Evolutionary conservation across 2,329 filamentous ascomycete species (phyloP).

Genomic region (Sporothrix humicola): DNA sequence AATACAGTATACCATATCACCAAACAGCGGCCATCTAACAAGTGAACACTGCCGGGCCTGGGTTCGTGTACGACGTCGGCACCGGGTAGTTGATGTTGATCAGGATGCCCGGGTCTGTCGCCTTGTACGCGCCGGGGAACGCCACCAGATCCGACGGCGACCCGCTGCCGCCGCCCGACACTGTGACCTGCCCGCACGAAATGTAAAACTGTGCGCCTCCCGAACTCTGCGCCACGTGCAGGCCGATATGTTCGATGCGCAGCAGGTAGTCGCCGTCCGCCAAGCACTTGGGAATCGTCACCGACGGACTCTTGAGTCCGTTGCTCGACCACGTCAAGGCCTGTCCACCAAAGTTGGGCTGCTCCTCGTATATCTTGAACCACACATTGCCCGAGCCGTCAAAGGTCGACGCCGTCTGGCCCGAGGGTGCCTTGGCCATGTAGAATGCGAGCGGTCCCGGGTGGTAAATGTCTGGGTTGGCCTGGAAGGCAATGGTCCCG

Average conservation of each 20-base stretch:
- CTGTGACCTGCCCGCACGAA: conserved; percentile 42
- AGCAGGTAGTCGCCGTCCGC: conserved; percentile 44
- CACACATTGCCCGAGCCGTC: conserved; percentile 46
- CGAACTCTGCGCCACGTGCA: conserved; percentile 41
- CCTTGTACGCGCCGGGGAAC: conserved; percentile 40
- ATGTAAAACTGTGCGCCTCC: conserved; percentile 44
- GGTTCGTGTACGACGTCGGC: conserved; percentile 40
- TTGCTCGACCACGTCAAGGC: conserved; percentile 37
- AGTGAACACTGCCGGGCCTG: conserved; percentile 35
- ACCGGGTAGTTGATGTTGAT: conserved; percentile 42
- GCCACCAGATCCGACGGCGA: conserved; percentile 35
- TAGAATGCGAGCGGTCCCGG: conserved; percentile 49
- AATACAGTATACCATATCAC: neutral
- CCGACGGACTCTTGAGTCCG: conserved; percentile 37
- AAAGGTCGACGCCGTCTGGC: conserved; percentile 44
- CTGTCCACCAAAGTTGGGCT: conserved; percentile 40
- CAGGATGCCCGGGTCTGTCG: conserved; percentile 39
- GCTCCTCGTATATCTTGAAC: conserved; percentile 50
- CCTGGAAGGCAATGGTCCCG: conserved; percentile 48
- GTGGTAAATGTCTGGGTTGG: conserved; percentile 48
- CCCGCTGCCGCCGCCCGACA: conserved; percentile 41
- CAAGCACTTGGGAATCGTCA: conserved; percentile 43
- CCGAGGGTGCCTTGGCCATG: conserved; percentile 47
- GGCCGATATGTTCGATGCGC: conserved; percentile 43
- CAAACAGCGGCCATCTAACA: conserved; percentile 7